These are phyloP conservation scores for Pleurozium schreberi DNA, from an alignment of 225 moss, liverwort and hornwort genomes.

Conservation along the genomic window DNA sequence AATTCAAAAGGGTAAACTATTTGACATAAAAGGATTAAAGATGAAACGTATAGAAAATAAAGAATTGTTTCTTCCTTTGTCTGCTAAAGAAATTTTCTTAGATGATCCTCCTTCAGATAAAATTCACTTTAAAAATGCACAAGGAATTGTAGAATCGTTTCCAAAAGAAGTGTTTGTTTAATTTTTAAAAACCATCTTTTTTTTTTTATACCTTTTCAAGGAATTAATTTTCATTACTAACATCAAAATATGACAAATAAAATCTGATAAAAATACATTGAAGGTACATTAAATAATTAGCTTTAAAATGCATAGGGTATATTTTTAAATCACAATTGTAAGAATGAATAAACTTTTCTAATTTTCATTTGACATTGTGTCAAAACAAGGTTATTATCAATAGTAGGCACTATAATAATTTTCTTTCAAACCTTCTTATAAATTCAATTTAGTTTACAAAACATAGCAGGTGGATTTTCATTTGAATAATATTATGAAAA, in stretches of 20 bases:
- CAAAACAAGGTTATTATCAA: background rate
- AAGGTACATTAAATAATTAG: background rate
- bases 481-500: background rate
- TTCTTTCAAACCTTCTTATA: background rate
- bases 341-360: background rate
- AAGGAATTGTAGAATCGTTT: background rate
- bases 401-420: no score
- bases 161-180: background rate
- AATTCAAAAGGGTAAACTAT: background rate
- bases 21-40: conserved; percentile 14
- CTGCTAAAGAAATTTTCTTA: background rate
- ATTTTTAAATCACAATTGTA: background rate
- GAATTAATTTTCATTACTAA: background rate
- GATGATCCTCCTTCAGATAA: background rate
- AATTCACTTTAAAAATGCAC: conserved; percentile 10
- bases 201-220: background rate
- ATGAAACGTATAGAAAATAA: conserved; percentile 3
- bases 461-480: background rate
- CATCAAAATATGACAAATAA: background rate
- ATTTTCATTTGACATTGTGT: no score
- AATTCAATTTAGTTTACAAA: background rate
- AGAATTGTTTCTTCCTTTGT: conserved; percentile 4
- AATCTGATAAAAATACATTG: background rate
- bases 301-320: rapidly evolving
- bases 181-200: background rate